phyloP scores from a whole-genome alignment of 176 grass and related monocot species.

The Triticum turgidum region DNA sequence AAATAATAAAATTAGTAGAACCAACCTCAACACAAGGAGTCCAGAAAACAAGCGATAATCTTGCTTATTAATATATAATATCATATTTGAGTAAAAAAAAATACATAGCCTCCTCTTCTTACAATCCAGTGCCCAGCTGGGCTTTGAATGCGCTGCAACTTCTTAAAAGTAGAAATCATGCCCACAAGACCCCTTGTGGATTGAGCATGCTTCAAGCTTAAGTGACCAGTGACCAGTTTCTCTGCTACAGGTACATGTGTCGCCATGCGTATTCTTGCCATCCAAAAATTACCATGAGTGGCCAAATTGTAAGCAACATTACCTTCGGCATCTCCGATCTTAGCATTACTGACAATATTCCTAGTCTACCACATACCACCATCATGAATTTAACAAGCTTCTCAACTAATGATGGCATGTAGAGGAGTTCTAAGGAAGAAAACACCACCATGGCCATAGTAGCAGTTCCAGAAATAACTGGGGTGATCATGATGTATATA shows the following conservation, averaged over 20 bases:
- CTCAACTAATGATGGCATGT: conserved; percentile 2
- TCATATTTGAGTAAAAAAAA: background rate
- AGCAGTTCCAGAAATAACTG: conserved; percentile 14
- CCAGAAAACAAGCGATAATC: background rate
- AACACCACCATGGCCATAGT: conserved; percentile 27
- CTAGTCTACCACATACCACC: conserved; percentile 4
- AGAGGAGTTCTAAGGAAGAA: background rate
- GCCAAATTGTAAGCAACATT: conserved; percentile 22
- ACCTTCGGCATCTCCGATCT: conserved; percentile 25
- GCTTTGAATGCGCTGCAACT: background rate
- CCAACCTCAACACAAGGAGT: background rate
- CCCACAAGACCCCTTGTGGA: background rate
- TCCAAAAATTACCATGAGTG: conserved; percentile 30
- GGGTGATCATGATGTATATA: conserved; percentile 33
- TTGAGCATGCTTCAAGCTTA: background rate
- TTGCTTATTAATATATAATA: background rate
- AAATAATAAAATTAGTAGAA: background rate
- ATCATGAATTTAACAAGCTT: background rate
- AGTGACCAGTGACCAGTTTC: background rate
- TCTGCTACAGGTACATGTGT: background rate
- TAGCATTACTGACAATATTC: conserved; percentile 11
- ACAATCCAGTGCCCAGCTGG: background rate
- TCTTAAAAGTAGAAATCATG: background rate
- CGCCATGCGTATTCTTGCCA: conserved; percentile 17
- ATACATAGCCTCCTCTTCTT: background rate